These are phyloP conservation scores for Claviceps purpurea DNA, from an alignment of 2,329 filamentous ascomycete species.

Conservation along the genomic window DNA sequence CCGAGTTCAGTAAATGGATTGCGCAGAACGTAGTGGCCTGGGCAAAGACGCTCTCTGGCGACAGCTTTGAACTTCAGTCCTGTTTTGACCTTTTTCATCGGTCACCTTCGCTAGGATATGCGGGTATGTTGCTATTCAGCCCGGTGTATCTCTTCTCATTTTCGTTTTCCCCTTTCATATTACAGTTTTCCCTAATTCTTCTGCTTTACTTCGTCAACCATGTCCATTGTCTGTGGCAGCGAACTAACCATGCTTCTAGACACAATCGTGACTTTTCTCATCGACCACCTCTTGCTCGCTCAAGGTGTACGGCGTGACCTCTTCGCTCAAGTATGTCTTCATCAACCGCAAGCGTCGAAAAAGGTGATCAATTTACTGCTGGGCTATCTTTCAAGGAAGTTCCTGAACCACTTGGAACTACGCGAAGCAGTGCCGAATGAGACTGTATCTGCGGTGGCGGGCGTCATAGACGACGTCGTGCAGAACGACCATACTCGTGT, in stretches of 20 bases:
- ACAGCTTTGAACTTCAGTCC: conserved; percentile 25
- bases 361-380: conserved; percentile 16
- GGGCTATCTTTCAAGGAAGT: conserved; percentile 30
- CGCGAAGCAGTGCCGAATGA: conserved; percentile 18
- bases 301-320: conserved; percentile 8
- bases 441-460: conserved; percentile 43
- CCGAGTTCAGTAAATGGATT: conserved; percentile 58
- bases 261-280: conserved; percentile 21
- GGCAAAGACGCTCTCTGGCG: conserved; percentile 17
- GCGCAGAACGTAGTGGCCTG: conserved; percentile 45
- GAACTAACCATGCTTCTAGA: conserved; percentile 22
- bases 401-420: conserved; percentile 24
- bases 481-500: conserved; percentile 33
- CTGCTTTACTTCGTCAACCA: neutral
- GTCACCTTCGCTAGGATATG: conserved; percentile 57
- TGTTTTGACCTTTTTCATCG: conserved; percentile 40
- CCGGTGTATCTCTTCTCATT: neutral
- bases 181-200: neutral
- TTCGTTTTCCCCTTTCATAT: no score
- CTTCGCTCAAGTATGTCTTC: conserved; percentile 20
- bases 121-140: conserved; percentile 33
- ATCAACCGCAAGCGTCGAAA: conserved; percentile 14
- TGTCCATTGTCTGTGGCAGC: neutral
- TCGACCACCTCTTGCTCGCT: conserved; percentile 26
- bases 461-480: conserved; percentile 38